Evolutionary conservation across 2,329 filamentous ascomycete species (phyloP), one percentile per base, ranked within the genome.

Genomic region (Colletotrichum sp.): DNA sequence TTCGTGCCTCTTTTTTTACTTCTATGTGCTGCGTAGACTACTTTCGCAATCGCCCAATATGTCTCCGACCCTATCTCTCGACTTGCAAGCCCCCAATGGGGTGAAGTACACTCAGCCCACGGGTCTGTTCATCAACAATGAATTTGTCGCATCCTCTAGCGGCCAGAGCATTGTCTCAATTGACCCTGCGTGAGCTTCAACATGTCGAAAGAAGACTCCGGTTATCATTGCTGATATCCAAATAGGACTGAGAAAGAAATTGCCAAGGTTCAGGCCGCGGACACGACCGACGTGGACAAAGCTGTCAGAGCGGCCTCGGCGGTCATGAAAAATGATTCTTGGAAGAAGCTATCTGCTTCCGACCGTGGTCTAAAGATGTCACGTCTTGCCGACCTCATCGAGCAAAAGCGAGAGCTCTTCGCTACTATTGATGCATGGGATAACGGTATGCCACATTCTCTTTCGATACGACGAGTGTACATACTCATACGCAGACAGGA

Each of bases 71-170:
- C 44, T 77, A 28, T 72, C 71, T 21, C 83, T 90, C 76, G 89
- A 94, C 80, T 88, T 94, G 74, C 93, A 90, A 12, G 92, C 93
- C 74, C 93, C 93, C 12, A 95, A 95, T 84, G 94, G 93, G 79
- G 88, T 87, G 80, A 92, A 91, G 79, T 94, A 94, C 80, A 87
- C 85, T 32, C 92, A 94, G 83, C 92, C 93, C 13, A 90, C 90
- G 16, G 94, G 94, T 15, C 88, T 95, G 9, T 95, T 95, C 85
- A 95, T 95, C 86, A 94, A 95, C 86, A 95, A 95, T 76, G 92
- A 94, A 81, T 95, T 93, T 83, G 91, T 94, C 67, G 90, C 75
- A 90, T 90, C 83, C 86, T 90, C 71, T 87, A 76, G 73, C 9
- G 90, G 78, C 85, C 92, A 84, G 91, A 91, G 76, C 77, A 90